A percentile compares a stretch with the other conserved stretches of the same genome.
Evolutionary conservation across 2,329 filamentous ascomycete species (phyloP).

Genomic region (Cryoendolithus antarcticus): DNA sequence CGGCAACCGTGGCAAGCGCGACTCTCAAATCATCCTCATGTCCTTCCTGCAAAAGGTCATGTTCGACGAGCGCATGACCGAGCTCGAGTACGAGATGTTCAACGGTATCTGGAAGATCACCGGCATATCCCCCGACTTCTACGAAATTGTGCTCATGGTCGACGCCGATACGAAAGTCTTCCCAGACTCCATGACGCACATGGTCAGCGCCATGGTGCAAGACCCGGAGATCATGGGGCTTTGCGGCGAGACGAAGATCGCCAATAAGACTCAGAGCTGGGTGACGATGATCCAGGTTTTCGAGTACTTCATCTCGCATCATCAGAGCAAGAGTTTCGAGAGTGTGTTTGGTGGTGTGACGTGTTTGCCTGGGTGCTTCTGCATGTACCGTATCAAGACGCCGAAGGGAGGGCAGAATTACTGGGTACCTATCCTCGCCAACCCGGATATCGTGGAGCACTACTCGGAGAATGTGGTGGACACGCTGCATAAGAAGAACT

Average conservation of each 20-base stretch:
- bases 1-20: conserved; percentile 94
- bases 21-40: conserved; percentile 98
- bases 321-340: conserved; percentile 92
- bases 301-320: conserved; percentile 98
- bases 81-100: conserved; percentile 99
- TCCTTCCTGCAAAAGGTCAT: conserved; percentile 99
- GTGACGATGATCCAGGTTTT: conserved; percentile 98
- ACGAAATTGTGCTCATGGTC: conserved; percentile 96
- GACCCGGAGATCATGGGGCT: conserved; percentile 99
- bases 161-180: conserved; percentile 99
- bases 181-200: conserved; percentile 94
- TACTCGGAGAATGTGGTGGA: conserved; percentile 99
- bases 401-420: conserved; percentile 98
- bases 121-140: conserved; percentile 94
- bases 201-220: conserved; percentile 98
- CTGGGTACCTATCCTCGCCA: conserved; percentile 97
- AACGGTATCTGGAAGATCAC: conserved; percentile 98
- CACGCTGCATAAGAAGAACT: conserved; percentile 93
- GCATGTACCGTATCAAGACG: conserved; percentile 99
- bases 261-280: conserved; percentile 91
- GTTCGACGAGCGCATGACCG: conserved; percentile 99
- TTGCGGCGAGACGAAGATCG: conserved; percentile 98
- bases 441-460: conserved; percentile 96
- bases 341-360: conserved; percentile 98
- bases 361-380: conserved; percentile 96